Conservation (phyloP, 2,329 filamentous ascomycete species). For the Onygenales sp. region DNA sequence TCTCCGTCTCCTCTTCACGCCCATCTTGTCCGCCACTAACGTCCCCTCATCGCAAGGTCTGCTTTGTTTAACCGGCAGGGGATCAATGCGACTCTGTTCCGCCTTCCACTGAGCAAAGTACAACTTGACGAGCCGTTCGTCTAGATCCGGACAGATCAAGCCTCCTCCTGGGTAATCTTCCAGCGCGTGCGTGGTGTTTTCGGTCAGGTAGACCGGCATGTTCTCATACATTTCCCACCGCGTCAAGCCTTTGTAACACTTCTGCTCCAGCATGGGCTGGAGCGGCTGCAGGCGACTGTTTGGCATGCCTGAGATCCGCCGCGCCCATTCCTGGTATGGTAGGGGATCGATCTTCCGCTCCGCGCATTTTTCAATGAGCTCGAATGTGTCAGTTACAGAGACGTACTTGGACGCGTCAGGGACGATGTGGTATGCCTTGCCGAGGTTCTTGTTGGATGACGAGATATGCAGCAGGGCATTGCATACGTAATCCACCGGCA, state of each 20-base stretch:
- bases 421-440: constrained; percentile 15
- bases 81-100: neutral
- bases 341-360: constrained; percentile 3
- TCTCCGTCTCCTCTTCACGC: too few relatives aligned
- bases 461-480: constrained; percentile 15
- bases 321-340: constrained; percentile 13
- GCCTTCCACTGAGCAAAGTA: constrained; percentile 1
- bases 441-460: constrained; percentile 3
- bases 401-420: constrained; percentile 11
- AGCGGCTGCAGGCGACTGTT: constrained; percentile 10
- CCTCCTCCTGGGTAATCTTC: neutral
- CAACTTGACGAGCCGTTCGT: neutral
- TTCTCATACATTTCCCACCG: constrained; percentile 20
- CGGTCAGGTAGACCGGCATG: constrained; percentile 16
- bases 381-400: constrained; percentile 10
- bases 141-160: neutral
- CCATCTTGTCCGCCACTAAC: too few relatives aligned
- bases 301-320: constrained; percentile 2
- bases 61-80: too few relatives aligned
- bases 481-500: constrained; percentile 19
- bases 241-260: constrained; percentile 12
- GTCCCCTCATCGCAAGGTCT: too few relatives aligned
- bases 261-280: constrained; percentile 18
- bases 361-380: constrained; percentile 5
- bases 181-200: constrained; percentile 8